Evolutionary conservation across 1,139 yeast genomes (phyloP).

Genomic region (Zygosaccharomyces sapae): DNA sequence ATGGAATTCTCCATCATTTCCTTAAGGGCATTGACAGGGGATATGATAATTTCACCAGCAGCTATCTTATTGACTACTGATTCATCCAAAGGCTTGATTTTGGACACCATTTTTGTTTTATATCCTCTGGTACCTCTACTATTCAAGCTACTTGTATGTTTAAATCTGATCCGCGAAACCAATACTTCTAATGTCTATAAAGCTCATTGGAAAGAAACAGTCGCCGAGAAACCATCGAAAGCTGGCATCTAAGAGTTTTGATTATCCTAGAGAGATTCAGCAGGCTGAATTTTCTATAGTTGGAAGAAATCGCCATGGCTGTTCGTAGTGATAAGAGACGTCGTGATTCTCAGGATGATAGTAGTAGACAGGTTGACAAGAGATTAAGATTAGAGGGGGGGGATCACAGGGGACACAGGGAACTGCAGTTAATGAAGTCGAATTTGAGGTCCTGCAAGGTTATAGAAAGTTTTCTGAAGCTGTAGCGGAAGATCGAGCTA

Average conservation of each 20-base stretch:
- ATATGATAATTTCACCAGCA: constrained; percentile 94
- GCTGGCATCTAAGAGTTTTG: neutral
- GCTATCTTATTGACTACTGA: constrained; percentile 84
- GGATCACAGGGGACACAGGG: constrained; percentile 3
- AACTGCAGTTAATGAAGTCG: constrained; percentile 16
- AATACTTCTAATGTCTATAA: neutral
- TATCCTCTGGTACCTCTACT: neutral
- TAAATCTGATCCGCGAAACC: neutral
- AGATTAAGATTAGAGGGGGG: constrained; percentile 6
- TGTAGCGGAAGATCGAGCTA: constrained; percentile 38
- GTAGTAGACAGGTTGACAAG: neutral
- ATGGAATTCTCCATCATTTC: constrained; percentile 79
- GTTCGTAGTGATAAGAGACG: constrained; percentile 8
- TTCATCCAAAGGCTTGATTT: constrained; percentile 28
- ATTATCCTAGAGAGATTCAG: neutral
- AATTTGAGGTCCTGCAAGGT: constrained; percentile 34
- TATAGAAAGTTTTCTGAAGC: constrained; percentile 36
- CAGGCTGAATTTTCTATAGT: neutral
- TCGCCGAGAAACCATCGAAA: neutral
- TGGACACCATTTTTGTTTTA: constrained; percentile 11
- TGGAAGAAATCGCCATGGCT: constrained; percentile 3
- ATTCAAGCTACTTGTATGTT: neutral
- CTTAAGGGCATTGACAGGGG: constrained; percentile 81
- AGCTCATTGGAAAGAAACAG: neutral
- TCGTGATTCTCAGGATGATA: constrained; percentile 6